These are phyloP conservation scores for Monosporozyma yasuniensis DNA, from an alignment of 805 yeast species.

Conservation along the genomic window DNA sequence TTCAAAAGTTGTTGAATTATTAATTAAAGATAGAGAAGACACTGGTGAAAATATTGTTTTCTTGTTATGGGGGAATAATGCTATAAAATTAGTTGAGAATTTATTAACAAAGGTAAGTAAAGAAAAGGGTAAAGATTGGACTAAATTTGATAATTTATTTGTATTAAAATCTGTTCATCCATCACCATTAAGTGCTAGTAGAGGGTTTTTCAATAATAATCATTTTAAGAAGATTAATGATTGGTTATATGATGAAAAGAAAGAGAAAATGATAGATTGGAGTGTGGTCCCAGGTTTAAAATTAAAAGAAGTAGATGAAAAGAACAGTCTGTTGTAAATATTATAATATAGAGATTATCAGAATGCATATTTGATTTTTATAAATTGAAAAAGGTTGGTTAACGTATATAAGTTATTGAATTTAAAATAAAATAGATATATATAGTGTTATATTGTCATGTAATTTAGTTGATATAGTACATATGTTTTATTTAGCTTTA, in stretches of 20 bases:
- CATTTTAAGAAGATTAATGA: slow-evolving; percentile 72
- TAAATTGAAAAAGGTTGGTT: too few species aligned
- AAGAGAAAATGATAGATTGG: slow-evolving; percentile 58
- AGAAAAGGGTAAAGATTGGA: slow-evolving; percentile 1
- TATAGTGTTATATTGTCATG: background rate
- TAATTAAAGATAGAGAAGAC: slow-evolving; percentile 41
- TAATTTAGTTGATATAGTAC: background rate
- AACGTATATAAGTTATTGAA: background rate
- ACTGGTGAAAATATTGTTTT: slow-evolving; percentile 52
- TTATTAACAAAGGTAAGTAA: slow-evolving; percentile 21
- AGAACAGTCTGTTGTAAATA: slow-evolving; percentile 6
- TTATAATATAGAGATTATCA: too few species aligned
- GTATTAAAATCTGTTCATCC: slow-evolving; percentile 82
- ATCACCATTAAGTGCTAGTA: slow-evolving; percentile 86
- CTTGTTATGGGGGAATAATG: slow-evolving; percentile 78
- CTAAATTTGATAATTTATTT: slow-evolving; percentile 29
- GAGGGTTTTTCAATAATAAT: slow-evolving; percentile 61
- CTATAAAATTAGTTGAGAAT: slow-evolving; percentile 48
- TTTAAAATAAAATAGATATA: background rate
- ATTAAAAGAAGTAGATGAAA: slow-evolving; percentile 16
- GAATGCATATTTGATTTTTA: too few species aligned
- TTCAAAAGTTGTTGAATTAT: slow-evolving; percentile 49
- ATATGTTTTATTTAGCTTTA: background rate
- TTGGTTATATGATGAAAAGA: slow-evolving; percentile 47
- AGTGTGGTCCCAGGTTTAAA: slow-evolving; percentile 30